These are phyloP conservation scores for Rhizopogon hawkerae DNA, from an alignment of 1,284 basidiomycete species.

Conservation along the genomic window DNA sequence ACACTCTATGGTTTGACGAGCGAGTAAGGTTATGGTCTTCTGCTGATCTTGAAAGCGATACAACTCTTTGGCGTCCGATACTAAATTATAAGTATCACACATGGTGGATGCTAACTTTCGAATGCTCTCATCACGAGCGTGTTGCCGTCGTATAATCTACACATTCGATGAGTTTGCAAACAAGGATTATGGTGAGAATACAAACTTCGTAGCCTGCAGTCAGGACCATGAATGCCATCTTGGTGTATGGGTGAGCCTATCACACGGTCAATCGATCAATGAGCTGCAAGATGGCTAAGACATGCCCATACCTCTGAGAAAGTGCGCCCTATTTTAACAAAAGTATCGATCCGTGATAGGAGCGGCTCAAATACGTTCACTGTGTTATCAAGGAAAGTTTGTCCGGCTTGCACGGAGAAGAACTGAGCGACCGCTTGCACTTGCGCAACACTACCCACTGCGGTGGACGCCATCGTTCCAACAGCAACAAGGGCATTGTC, in stretches of 20 bases:
- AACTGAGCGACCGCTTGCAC: neutral
- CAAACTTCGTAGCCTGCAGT: slow-evolving; percentile 11
- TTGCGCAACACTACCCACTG: neutral
- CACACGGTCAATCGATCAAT: neutral
- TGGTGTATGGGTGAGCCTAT: slow-evolving; percentile 16
- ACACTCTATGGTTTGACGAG: slow-evolving; percentile 15
- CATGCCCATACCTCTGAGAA: slow-evolving; percentile 4
- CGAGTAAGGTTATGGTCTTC: slow-evolving; percentile 1
- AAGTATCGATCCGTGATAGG: slow-evolving; percentile 2
- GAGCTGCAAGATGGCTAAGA: neutral
- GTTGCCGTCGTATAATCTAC: slow-evolving; percentile 8
- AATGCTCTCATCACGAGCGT: slow-evolving; percentile 5
- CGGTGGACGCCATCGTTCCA: neutral
- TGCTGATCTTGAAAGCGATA: neutral
- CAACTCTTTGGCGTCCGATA: neutral
- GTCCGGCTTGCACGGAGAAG: neutral
- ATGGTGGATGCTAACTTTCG: slow-evolving; percentile 11
- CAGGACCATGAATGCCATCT: slow-evolving; percentile 12
- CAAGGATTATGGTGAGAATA: neutral
- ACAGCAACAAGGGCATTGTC: neutral
- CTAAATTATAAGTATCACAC: slow-evolving; percentile 9
- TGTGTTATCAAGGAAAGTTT: neutral
- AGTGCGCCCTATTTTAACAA: neutral
- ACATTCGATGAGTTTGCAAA: neutral
- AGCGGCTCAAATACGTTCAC: neutral